A percentile compares a stretch with the other conserved stretches of the same genome.
phyloP scores from a whole-genome alignment of 371 early-diverging fungal genomes.

The Batkoa obscura region DNA sequence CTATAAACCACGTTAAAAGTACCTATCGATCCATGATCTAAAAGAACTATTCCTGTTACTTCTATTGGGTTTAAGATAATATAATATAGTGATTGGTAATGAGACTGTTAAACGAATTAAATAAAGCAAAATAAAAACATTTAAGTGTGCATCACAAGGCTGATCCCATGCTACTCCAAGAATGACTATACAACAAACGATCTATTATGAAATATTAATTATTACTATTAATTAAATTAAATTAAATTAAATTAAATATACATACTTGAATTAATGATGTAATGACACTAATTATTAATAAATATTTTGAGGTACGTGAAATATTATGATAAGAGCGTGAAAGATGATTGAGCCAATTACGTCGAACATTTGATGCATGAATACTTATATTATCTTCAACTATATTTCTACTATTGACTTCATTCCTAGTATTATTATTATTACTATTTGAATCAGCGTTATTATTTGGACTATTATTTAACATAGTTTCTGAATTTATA shows the following conservation, averaged over 20 bases:
- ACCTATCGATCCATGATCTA: conserved; percentile 3
- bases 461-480: neutral
- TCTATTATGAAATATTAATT: too few relatives aligned
- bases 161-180: conserved; percentile 5
- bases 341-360: conserved; percentile 5
- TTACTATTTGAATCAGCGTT: neutral
- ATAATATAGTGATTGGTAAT: conserved; percentile 8
- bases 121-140: conserved; percentile 14
- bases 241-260: neutral
- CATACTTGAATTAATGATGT: conserved; percentile 1
- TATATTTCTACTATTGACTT: neutral
- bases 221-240: too few relatives aligned
- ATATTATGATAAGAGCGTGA: neutral
- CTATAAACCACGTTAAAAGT: neutral
- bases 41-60: neutral
- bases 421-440: neutral
- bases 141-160: conserved; percentile 11
- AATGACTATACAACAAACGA: conserved; percentile 6
- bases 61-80: conserved; percentile 11
- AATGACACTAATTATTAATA: conserved; percentile 3
- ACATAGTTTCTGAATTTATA: neutral
- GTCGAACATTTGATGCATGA: neutral
- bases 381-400: neutral
- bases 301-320: conserved; percentile 2
- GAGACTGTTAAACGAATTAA: conserved; percentile 13